Base-by-base conservation (phyloP, 2,329 filamentous ascomycete species). In the Fusarium setosum region DNA sequence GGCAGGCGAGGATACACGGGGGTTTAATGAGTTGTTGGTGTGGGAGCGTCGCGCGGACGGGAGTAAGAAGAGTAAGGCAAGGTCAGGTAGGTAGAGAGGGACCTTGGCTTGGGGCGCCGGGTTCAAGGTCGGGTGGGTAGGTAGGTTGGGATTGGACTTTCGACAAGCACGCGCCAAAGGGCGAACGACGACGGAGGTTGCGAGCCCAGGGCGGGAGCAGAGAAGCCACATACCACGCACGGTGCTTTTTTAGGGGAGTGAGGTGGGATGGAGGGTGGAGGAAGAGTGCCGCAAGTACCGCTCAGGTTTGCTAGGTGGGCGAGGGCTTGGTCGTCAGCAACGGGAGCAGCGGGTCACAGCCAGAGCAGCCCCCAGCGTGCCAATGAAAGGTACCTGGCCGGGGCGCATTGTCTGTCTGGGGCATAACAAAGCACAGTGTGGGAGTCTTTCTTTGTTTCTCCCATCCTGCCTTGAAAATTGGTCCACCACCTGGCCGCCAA, bases 11-110 rank as follows among this genome's bases (percentile, higher is more conserved):
- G 74, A 73, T 71, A 69, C 61, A 70, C 69, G 66, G 72, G 73
- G 72, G 74, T 75, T 75, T 76, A 75, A 76, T 76, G 74, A 74
- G 65, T 63, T 65, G 63, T 61, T 59, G 56, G 61, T 71, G 70
- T 67, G 69, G 71, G 68, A 69, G 62, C 67, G 67, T 71, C 67
- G 63, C 61, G 57, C 61, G 57, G 65, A 63, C 56, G 60, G 56
- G 69, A 40, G 48, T 15, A 44, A 56, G 49, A 58, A 59, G 55
- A 57, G 66, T 60, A 47, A 62, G 63, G 52, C 32, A 49, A 47
- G 48, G 29, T 32, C 26, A 32, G 51, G 53, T 55, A 52, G 61
- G 56, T 59, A 50, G 56, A 53, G 54, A 65, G 59, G 61, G 55
- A 67, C n/a, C n/a, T n/a, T n/a, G n/a, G n/a, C 58, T 44, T 55